Base-by-base conservation (phyloP, 2,329 filamentous ascomycete genomes). In the Sarocladium oryzae region DNA sequence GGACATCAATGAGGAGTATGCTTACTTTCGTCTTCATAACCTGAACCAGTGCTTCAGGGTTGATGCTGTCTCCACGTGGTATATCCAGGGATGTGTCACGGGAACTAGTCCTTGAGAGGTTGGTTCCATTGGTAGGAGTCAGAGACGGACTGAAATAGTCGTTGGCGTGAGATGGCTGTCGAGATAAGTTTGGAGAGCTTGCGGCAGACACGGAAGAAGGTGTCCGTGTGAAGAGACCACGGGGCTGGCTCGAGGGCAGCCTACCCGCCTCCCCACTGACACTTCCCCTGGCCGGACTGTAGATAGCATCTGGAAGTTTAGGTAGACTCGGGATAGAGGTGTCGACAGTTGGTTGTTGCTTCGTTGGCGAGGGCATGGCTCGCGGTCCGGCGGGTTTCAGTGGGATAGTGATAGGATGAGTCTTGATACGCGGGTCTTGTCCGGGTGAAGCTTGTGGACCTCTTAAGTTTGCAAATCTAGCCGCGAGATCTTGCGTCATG, bases 1-100 rank as follows among this genome's bases (percentile, higher is more conserved):
- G 84, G 37, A 96, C 82, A 66, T 99, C 93, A 56, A 99, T 89
- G 21, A 97, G 66, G 11, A 99, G 71, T 21, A 96, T 76, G 69
- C 69, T 89, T 54, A 61, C 57, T 51, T 62, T 77, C 57, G 61
- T 69, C 52, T 77, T 75, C 62, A 95, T 80, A 52, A 86, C 86
- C 43, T 84, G 78, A 54, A 85, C 78, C 1, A 99, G 75, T 51
- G 86, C 82, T 52, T 86, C 77, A 0, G 86, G 80, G 2, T 79
- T 81, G 36, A 96, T 85, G 0, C 65, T 64, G 71, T 77, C 69
- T 6, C 79, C 63, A 66, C 75, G 62, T 66, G 85, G 63, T 64
- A 83, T 55, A 69, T 76, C 58, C 72, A 75, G 51, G 58, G 28
- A 49, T 2, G 18, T 21, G 9, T 49, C 46, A 5, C 46, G 30